These are phyloP conservation scores for Eustoma russellianum DNA, from an alignment of 257 asterid genomes.

Conservation along the genomic window DNA sequence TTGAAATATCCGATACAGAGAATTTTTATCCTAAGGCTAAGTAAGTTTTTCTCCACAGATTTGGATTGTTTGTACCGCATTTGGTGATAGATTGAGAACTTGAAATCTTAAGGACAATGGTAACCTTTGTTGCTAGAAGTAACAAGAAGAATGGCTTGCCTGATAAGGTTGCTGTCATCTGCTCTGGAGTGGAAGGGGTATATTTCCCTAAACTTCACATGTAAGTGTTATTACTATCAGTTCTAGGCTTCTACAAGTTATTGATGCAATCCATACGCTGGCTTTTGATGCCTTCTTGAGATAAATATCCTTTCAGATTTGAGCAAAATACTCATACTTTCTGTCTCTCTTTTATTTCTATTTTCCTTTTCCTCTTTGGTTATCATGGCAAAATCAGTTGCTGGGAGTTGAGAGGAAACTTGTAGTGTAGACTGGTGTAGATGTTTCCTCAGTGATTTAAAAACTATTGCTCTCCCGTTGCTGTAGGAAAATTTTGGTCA, in stretches of 20 bases:
- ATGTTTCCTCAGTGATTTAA: too few relatives aligned
- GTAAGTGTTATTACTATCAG: slow-evolving; percentile 34
- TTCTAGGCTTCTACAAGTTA: not conserved
- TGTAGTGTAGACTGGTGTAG: too few relatives aligned
- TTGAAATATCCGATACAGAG: slow-evolving; percentile 95
- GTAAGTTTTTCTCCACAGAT: slow-evolving; percentile 33
- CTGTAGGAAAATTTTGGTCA: not conserved
- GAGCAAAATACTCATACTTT: not conserved
- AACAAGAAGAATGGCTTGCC: slow-evolving; percentile 65
- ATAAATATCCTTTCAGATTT: not conserved
- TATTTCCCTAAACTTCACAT: slow-evolving; percentile 90
- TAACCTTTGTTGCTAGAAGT: slow-evolving; percentile 41
- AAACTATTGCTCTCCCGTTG: too few relatives aligned
- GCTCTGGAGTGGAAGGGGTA: slow-evolving; percentile 82
- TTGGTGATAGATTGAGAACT: slow-evolving; percentile 7
- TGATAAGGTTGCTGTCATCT: slow-evolving; percentile 71
- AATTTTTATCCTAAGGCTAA: slow-evolving; percentile 40
- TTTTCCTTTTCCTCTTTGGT: not conserved
- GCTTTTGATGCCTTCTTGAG: not conserved
- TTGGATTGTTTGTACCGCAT: slow-evolving; percentile 4
- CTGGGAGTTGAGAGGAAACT: too few relatives aligned
- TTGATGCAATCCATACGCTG: not conserved
- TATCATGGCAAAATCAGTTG: too few relatives aligned
- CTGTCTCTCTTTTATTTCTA: not conserved
- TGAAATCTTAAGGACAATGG: slow-evolving; percentile 14